Base-by-base conservation (phyloP, 768 basidiomycete species). In the Cystofilobasidium bisporidii region DNA sequence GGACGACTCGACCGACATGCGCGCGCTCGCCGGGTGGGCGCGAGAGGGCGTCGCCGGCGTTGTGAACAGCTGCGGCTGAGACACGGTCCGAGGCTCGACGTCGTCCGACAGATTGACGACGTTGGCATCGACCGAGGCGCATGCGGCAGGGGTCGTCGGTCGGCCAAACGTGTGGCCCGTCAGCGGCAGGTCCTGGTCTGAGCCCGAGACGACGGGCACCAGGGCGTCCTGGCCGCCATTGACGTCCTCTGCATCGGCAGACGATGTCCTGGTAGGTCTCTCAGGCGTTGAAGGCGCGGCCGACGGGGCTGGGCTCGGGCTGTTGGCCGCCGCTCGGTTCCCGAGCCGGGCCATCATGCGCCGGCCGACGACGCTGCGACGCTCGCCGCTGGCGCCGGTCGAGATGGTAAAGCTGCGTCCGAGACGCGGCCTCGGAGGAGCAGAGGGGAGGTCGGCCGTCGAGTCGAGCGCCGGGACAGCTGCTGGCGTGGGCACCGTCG, bases 271-370 rank as follows among this genome's bases (percentile, higher is more conserved):
- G 8, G 32, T 24, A 17, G 1, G 28, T 20, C 24, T 55, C 56
- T 32, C 43, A 40, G 63, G 33, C 38, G 47, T 43, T 22, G 43
- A 17, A 4, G 14, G 69, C 26, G 45, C 45, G 70, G 36, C n/a
- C n/a, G n/a, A 12, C 36, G 36, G 36, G 5, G 5, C 36, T 36
- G 36, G 36, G 12, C 36, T 36, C 36, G 36, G 36, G 36, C 6
- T 12, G 12, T 36, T 36, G 3, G 72, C 72, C 38, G 72, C 75
- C 28, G 68, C 67, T 28, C 77, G 60, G 41, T 74, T 74, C 11
- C 73, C 76, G 30, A 78, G 63, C 38, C 76, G 58, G 33, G 72
- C 72, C 63, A 78, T 76, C 77, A 78, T 78, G 56, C 76, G 70
- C 58, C 77, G 56, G 4, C 77, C 77, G 3, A 78, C 76, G 0